These are phyloP conservation scores for Rhodotorula taiwanensis DNA, from an alignment of 768 basidiomycete species.

Conservation along the genomic window DNA sequence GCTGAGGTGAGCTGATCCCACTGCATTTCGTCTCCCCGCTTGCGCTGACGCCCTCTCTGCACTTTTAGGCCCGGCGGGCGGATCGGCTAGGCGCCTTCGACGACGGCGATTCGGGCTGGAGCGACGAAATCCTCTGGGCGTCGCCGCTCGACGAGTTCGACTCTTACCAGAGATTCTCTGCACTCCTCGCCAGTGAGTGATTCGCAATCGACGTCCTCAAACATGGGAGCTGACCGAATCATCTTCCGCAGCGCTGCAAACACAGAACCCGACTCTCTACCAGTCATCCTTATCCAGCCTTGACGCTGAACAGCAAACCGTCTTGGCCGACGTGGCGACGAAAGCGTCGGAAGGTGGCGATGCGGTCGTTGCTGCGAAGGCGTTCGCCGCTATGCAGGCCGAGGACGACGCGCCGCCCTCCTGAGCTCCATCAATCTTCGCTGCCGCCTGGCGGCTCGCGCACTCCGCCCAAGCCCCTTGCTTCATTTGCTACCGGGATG, in stretches of 20 bases:
- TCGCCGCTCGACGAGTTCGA: conserved; percentile 74
- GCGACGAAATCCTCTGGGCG: conserved; percentile 75
- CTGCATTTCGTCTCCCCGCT: too few species aligned
- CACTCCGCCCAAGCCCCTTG: too few species aligned
- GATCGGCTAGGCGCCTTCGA: conserved; percentile 51
- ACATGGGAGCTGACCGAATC: too few species aligned
- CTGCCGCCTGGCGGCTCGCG: too few species aligned
- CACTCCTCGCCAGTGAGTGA: conserved; percentile 63
- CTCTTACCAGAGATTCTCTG: conserved; percentile 70
- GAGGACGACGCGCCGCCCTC: not conserved
- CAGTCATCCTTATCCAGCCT: conserved; percentile 18
- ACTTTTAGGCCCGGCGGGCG: conserved; percentile 62
- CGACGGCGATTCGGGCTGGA: conserved; percentile 49
- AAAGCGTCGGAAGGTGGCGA: conserved; percentile 37
- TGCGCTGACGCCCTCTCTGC: not conserved
- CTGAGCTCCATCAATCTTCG: too few species aligned
- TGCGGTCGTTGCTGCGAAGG: conserved; percentile 12
- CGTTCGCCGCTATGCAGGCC: conserved; percentile 1
- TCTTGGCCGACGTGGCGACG: conserved; percentile 22
- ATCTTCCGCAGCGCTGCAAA: conserved; percentile 11
- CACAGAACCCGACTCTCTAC: conserved; percentile 23
- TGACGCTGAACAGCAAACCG: conserved; percentile 11
- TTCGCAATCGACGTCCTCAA: too few species aligned
- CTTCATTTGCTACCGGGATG: too few species aligned
- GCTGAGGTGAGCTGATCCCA: conserved; percentile 53